phyloP scores from a whole-genome alignment of 2,329 filamentous ascomycete genomes.

The Colletotrichum spinosum region DNA sequence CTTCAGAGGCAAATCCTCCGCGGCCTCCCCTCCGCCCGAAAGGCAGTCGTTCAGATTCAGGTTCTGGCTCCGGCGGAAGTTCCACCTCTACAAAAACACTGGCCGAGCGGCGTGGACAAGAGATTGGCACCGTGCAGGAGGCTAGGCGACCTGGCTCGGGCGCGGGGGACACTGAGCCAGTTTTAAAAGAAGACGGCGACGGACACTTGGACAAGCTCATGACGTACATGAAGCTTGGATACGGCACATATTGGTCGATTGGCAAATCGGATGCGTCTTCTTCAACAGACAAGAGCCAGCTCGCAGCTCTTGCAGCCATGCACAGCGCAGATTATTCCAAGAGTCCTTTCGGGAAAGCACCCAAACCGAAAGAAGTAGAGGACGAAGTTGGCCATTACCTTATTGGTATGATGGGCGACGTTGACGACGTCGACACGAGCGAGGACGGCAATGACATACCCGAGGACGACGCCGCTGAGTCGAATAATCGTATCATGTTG shows the following conservation, averaged over 20 bases:
- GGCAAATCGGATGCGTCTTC: slow-evolving; percentile 31
- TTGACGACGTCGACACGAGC: slow-evolving; percentile 68
- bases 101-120: slow-evolving; percentile 35
- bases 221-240: slow-evolving; percentile 74
- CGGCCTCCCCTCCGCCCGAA: slow-evolving; percentile 17
- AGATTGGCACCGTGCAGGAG: slow-evolving; percentile 35
- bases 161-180: neutral
- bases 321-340: slow-evolving; percentile 12
- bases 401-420: slow-evolving; percentile 75
- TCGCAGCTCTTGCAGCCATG: slow-evolving; percentile 14
- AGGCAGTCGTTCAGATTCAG: slow-evolving; percentile 21
- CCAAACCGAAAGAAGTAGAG: slow-evolving; percentile 21
- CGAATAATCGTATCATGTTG: slow-evolving; percentile 68
- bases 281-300: slow-evolving; percentile 8
- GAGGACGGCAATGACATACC: slow-evolving; percentile 46
- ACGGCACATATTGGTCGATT: slow-evolving; percentile 74
- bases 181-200: slow-evolving; percentile 45
- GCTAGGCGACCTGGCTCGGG: slow-evolving; percentile 19
- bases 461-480: slow-evolving; percentile 47
- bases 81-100: slow-evolving; percentile 32
- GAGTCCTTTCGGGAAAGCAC: slow-evolving; percentile 7
- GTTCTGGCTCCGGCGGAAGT: slow-evolving; percentile 25
- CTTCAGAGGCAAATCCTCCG: neutral
- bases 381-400: slow-evolving; percentile 64
- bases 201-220: slow-evolving; percentile 66